Base-by-base conservation (phyloP, 2,329 filamentous ascomycete species). In the Chrysoporthe cubensis region DNA sequence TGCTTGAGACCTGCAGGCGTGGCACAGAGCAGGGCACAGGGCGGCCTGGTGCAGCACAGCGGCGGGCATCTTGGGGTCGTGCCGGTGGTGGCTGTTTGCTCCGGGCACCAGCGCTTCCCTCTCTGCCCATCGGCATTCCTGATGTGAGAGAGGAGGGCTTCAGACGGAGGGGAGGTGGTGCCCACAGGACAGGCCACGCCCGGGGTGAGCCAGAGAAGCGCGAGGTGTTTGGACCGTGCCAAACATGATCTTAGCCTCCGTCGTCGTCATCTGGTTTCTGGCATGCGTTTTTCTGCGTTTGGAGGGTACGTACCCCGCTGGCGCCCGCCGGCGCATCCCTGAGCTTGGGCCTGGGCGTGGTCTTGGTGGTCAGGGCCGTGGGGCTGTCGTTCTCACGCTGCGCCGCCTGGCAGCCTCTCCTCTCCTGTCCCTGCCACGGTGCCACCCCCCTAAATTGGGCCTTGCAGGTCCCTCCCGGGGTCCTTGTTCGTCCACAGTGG, bases 351-450 rank as follows among this genome's bases (percentile, higher is more conserved):
- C 37, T 54, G 14, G 50, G 21, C 50, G 1, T 62, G 59, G 34
- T 18, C 58, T 26, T 61, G 37, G n/a, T 34, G n/a, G 50, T 54
- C 50, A 50, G 60, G 26, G 16, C 14, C 46, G 60, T 62, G 60
- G 60, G 60, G 60, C 44, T 50, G 4, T 54, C 26, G 50, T 54
- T 54, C 32, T 54, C 50, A 54, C 32, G 4, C 7, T 54, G 50
- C 50, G 21, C 50, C 26, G 50, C 50, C 50, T 54, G 11, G 50
- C 16, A 21, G 13, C 50, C 50, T 54, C 21, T 26, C 16, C 48
- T 52, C 50, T 64, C 56, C 56, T 58, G 58, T 52, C 11, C 56
- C 56, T 40, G 56, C 56, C 34, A 37, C 40, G 16, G 34, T 40
- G 56, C 56, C 34, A 37, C 40, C 34, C 56, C 21, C 50, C 21